A percentile compares a stretch with the other conserved stretches of the same genome.
These are phyloP conservation scores for Coccomyxa sp. DNA, from an alignment of 139 green algal genomes.

Conservation along the genomic window DNA sequence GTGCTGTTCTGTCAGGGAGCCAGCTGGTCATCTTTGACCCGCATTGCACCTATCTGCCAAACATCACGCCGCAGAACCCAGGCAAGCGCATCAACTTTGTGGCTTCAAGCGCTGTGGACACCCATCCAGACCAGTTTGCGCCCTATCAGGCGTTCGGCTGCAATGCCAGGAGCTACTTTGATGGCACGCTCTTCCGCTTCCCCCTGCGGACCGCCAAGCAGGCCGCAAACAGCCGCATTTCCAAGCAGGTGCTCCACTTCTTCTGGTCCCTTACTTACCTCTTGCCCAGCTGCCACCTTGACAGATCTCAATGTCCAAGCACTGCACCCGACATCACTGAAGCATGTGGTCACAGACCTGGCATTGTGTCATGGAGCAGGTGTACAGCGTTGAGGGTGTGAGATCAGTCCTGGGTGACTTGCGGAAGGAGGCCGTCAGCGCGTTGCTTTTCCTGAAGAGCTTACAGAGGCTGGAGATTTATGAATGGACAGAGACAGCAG, in stretches of 20 bases:
- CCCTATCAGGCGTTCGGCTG: slow-evolving; percentile 35
- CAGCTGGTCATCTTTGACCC: slow-evolving; percentile 76
- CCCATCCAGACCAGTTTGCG: slow-evolving; percentile 28
- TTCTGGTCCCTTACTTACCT: not conserved
- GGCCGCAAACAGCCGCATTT: slow-evolving; percentile 51
- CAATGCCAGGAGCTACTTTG: slow-evolving; percentile 40
- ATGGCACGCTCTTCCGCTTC: slow-evolving; percentile 70
- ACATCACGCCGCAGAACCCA: slow-evolving; percentile 33
- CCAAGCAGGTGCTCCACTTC: slow-evolving; percentile 44
- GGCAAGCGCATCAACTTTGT: slow-evolving; percentile 76
- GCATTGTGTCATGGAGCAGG: slow-evolving; percentile 15
- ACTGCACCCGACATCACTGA: not conserved
- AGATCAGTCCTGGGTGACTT: slow-evolving; percentile 49
- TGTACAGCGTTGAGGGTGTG: slow-evolving; percentile 48
- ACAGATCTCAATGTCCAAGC: not conserved
- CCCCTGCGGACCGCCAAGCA: slow-evolving; percentile 47
- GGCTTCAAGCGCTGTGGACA: not conserved
- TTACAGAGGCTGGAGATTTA: slow-evolving; percentile 44
- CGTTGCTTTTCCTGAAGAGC: slow-evolving; percentile 63
- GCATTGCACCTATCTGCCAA: slow-evolving; percentile 37
- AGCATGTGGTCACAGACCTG: not conserved
- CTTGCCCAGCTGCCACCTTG: not conserved
- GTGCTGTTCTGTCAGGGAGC: not conserved
- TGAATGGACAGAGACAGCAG: slow-evolving; percentile 22
- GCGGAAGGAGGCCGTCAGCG: slow-evolving; percentile 32